Conservation (phyloP, 2,329 filamentous ascomycete species). For the Diaporthe citri region DNA sequence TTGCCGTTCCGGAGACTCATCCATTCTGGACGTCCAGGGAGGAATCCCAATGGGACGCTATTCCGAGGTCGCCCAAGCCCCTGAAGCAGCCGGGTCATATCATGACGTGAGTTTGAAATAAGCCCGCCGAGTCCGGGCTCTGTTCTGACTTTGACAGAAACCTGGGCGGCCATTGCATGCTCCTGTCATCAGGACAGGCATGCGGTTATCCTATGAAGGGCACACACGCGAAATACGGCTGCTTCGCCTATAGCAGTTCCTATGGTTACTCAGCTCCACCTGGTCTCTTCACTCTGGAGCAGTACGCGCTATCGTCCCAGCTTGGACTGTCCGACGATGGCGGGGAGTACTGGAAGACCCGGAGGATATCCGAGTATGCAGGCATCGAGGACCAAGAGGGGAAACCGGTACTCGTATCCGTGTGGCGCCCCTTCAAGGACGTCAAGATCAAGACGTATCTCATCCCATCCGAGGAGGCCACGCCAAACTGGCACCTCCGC, state of each 20-base stretch:
- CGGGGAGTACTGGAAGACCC: conserved; percentile 83
- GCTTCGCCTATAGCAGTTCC: conserved; percentile 81
- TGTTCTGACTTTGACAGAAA: conserved; percentile 56
- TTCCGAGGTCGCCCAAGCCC: conserved; percentile 68
- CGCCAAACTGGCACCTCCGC: conserved; percentile 78
- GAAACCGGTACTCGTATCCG: conserved; percentile 73
- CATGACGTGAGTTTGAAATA: conserved; percentile 58
- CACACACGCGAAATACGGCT: conserved; percentile 85
- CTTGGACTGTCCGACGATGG: conserved; percentile 82
- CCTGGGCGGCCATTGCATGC: conserved; percentile 80
- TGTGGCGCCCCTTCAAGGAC: conserved; percentile 79
- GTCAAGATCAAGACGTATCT: conserved; percentile 75
- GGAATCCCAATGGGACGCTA: conserved; percentile 66
- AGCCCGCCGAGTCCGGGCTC: background rate
- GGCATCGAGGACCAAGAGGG: conserved; percentile 67
- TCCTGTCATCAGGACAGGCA: conserved; percentile 82
- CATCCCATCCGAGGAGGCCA: conserved; percentile 68
- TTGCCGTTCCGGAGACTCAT: conserved; percentile 76
- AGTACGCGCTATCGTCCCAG: conserved; percentile 81
- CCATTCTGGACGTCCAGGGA: conserved; percentile 82
- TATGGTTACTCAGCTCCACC: conserved; percentile 85
- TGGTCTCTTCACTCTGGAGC: conserved; percentile 80
- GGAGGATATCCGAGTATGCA: conserved; percentile 75
- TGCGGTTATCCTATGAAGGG: conserved; percentile 87
- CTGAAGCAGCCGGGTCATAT: conserved; percentile 81